phyloP scores from a whole-genome alignment of 495 filamentous ascomycete genomes.

The Hypoxylon subgilvum region DNA sequence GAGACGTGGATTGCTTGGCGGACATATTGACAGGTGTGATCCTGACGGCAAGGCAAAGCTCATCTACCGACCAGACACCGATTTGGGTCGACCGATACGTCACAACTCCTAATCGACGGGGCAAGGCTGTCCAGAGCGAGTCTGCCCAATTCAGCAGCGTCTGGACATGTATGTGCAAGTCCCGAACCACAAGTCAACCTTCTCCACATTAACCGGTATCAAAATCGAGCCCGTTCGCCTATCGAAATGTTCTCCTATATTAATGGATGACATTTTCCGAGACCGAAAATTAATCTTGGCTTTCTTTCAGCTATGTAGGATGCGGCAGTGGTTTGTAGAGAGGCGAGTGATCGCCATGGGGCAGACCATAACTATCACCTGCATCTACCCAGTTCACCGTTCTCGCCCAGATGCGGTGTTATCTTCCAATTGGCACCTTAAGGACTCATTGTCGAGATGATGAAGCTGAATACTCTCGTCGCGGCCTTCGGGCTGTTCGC shows the following conservation, averaged over 20 bases:
- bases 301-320: conserved; percentile 16
- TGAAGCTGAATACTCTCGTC: conserved; percentile 49
- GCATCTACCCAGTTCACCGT: conserved; percentile 7
- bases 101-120: conserved; percentile 1
- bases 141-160: conserved; percentile 3
- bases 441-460: conserved; percentile 37
- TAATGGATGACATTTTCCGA: conserved; percentile 37
- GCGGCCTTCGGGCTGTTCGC: conserved; percentile 53
- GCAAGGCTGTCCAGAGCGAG: neutral
- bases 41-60: neutral
- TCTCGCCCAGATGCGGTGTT: neutral
- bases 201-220: conserved; percentile 44
- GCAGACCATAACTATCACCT: conserved; percentile 27
- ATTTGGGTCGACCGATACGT: conserved; percentile 11
- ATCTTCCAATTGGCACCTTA: neutral
- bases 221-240: conserved; percentile 30
- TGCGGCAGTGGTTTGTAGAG: conserved; percentile 30
- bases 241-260: conserved; percentile 39
- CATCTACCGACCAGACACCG: conserved; percentile 16
- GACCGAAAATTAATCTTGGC: conserved; percentile 23
- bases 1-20: neutral
- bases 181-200: conserved; percentile 18
- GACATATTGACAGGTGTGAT: neutral
- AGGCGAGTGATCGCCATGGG: conserved; percentile 6
- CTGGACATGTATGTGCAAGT: conserved; percentile 10